Percentiles rank a stretch among this genome's conserved stretches.
Conservation (phyloP, 2,329 filamentous ascomycete genomes). For the Fusarium paranaense region DNA sequence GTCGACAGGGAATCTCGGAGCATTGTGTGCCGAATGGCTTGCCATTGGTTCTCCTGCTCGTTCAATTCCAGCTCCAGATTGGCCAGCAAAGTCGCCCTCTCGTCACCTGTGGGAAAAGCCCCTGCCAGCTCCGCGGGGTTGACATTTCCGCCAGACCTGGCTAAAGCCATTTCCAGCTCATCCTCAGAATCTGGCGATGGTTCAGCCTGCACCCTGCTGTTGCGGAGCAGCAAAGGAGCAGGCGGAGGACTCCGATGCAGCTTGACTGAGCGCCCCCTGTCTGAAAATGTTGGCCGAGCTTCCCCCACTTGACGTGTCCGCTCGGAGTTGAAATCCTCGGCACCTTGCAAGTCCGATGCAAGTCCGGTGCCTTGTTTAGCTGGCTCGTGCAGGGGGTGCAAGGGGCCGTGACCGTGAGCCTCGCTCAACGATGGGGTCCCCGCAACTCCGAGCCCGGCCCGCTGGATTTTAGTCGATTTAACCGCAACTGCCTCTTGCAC, state of each 20-base stretch:
- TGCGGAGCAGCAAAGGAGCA: slow-evolving; percentile 64
- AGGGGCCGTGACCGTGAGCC: slow-evolving; percentile 48
- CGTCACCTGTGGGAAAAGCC: slow-evolving; percentile 39
- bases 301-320: slow-evolving; percentile 70
- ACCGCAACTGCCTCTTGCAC: slow-evolving; percentile 56
- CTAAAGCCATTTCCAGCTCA: slow-evolving; percentile 53
- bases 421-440: slow-evolving; percentile 35
- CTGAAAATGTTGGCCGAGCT: slow-evolving; percentile 69
- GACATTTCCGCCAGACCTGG: background rate
- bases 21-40: slow-evolving; percentile 65
- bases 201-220: slow-evolving; percentile 58
- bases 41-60: slow-evolving; percentile 70
- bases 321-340: slow-evolving; percentile 19
- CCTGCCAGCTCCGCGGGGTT: background rate
- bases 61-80: slow-evolving; percentile 73
- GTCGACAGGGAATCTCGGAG: slow-evolving; percentile 63
- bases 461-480: slow-evolving; percentile 38
- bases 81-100: slow-evolving; percentile 63
- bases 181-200: slow-evolving; percentile 65
- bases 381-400: slow-evolving; percentile 58
- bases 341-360: slow-evolving; percentile 17
- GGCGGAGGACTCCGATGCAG: slow-evolving; percentile 68
- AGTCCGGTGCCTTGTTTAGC: slow-evolving; percentile 19
- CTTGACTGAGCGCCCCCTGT: slow-evolving; percentile 57
- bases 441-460: slow-evolving; percentile 30